A percentile compares a stretch with the other conserved stretches of the same genome.
Conservation (phyloP, 306 rosid species). For the Acmispon strigosus region DNA sequence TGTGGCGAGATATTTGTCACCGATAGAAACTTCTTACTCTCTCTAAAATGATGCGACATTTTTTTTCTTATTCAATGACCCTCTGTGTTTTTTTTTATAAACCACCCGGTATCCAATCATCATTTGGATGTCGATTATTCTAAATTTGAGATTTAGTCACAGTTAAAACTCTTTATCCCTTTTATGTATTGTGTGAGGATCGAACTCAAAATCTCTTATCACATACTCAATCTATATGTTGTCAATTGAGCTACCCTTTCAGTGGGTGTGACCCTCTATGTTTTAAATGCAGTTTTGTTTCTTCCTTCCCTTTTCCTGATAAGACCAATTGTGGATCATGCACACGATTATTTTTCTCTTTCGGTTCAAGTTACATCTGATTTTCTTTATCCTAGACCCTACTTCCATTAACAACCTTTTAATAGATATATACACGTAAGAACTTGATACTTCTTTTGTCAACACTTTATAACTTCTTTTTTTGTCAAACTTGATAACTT, state of each 20-base stretch:
- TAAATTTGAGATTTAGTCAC: no score
- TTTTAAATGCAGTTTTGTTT: neutral
- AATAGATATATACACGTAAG: neutral
- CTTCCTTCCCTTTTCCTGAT: neutral
- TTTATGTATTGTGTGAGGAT: no score
- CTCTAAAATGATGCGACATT: neutral
- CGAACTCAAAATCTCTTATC: no score
- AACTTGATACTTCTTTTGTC: no score
- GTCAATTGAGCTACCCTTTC: no score
- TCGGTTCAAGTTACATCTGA: neutral
- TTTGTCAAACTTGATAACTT: neutral
- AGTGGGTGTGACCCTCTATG: neutral
- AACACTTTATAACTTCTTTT: no score
- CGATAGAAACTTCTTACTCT: slow-evolving; percentile 17
- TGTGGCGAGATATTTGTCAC: neutral
- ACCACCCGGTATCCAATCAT: no score
- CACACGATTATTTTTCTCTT: neutral
- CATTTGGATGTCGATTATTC: no score
- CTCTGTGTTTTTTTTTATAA: no score
- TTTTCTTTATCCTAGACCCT: neutral
- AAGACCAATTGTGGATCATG: neutral
- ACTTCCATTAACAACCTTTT: neutral
- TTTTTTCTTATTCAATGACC: neutral
- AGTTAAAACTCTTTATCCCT: no score
- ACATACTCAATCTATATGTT: no score